These are phyloP conservation scores for Jamesozyma lodderae DNA, from an alignment of 805 yeast species.

Conservation along the genomic window DNA sequence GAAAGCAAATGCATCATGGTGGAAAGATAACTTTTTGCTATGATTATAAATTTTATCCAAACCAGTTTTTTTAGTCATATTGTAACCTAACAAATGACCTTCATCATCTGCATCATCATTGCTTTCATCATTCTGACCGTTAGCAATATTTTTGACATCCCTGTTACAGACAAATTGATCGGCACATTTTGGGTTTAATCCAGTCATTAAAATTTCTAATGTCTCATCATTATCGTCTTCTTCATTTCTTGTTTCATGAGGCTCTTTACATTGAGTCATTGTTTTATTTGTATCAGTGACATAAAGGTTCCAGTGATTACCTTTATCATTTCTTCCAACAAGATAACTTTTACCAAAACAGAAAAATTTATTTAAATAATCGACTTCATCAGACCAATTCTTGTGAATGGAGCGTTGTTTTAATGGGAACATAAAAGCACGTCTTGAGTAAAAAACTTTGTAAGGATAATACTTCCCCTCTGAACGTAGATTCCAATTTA, in stretches of 20 bases:
- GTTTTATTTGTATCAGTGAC: conserved; percentile 40
- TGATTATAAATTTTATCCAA: conserved; percentile 48
- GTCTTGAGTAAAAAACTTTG: conserved; percentile 80
- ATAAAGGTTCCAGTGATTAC: conserved; percentile 85
- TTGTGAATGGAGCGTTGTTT: conserved; percentile 73
- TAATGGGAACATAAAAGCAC: conserved; percentile 87
- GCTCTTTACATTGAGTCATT: not conserved
- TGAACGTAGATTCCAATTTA: conserved; percentile 34
- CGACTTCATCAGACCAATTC: conserved; percentile 77
- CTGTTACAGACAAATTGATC: conserved; percentile 50
- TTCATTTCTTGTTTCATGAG: conserved; percentile 7
- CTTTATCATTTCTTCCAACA: conserved; percentile 66
- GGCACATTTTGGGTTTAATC: conserved; percentile 49
- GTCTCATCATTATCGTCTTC: conserved; percentile 48
- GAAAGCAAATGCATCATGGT: conserved; percentile 83
- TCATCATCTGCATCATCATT: conserved; percentile 24
- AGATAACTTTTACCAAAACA: conserved; percentile 54
- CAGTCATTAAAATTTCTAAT: conserved; percentile 87
- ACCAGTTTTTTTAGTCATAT: conserved; percentile 54
- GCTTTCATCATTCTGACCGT: conserved; percentile 3
- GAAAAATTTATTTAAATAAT: conserved; percentile 58
- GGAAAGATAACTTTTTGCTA: conserved; percentile 30
- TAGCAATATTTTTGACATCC: conserved; percentile 7
- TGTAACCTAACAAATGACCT: conserved; percentile 74
- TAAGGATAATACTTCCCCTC: conserved; percentile 34